phyloP scores from a whole-genome alignment of 176 grass and related monocot genomes.

The Phragmites australis region DNA sequence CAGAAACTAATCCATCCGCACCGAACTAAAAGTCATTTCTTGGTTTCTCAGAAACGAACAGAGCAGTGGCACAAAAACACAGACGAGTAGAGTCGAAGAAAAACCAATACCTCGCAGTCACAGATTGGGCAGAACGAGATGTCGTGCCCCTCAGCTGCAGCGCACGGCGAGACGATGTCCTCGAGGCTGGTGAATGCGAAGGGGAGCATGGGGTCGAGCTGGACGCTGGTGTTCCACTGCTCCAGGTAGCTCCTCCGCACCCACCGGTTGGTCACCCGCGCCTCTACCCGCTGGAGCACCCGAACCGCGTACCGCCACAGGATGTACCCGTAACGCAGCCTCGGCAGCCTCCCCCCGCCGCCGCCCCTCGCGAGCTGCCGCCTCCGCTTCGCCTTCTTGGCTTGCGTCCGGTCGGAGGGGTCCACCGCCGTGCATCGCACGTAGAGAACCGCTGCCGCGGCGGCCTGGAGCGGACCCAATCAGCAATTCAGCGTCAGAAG shows the following conservation, averaged over 20 bases:
- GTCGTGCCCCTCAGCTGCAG: slow-evolving; percentile 47
- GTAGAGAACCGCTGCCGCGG: slow-evolving; percentile 58
- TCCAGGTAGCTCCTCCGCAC: slow-evolving; percentile 87
- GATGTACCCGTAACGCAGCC: slow-evolving; percentile 78
- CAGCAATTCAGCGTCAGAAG: background rate
- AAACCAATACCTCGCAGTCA: slow-evolving; percentile 71
- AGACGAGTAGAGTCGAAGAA: background rate
- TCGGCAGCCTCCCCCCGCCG: slow-evolving; percentile 39
- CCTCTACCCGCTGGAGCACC: slow-evolving; percentile 59
- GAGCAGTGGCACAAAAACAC: background rate
- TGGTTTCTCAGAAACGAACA: background rate
- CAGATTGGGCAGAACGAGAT: slow-evolving; percentile 89
- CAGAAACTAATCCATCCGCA: background rate
- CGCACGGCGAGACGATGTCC: slow-evolving; percentile 60
- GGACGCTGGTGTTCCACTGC: slow-evolving; percentile 68
- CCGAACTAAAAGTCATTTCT: background rate
- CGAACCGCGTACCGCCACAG: slow-evolving; percentile 61
- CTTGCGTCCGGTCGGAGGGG: slow-evolving; percentile 67
- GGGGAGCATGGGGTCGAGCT: slow-evolving; percentile 82
- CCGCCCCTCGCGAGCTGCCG: slow-evolving; percentile 40
- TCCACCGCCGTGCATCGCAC: slow-evolving; percentile 77
- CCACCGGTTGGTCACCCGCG: slow-evolving; percentile 58
- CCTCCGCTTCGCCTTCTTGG: slow-evolving; percentile 53
- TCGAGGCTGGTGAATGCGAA: slow-evolving; percentile 81
- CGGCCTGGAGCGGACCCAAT: slow-evolving; percentile 35